phyloP scores from a whole-genome alignment of 1,139 yeast species.

The Arxiozyma telluris region DNA sequence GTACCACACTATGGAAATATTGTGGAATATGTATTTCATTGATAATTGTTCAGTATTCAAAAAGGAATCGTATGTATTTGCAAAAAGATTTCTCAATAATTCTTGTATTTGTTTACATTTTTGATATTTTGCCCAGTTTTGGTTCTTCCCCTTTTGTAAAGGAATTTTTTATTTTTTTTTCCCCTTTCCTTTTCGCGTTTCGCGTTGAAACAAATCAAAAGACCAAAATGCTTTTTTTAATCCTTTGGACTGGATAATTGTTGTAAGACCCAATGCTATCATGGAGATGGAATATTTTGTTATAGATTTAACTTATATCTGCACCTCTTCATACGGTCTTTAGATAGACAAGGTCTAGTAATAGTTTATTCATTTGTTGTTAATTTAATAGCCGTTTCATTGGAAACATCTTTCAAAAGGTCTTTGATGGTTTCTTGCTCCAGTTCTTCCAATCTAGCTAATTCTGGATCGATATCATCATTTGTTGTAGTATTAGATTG shows the following conservation, averaged over 20 bases:
- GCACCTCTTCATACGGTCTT: not conserved
- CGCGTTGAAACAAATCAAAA: not conserved
- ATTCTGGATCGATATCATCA: not conserved
- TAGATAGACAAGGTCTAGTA: not conserved
- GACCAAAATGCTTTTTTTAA: not conserved
- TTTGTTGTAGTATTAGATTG: not conserved
- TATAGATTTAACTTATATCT: not conserved
- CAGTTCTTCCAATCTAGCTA: not conserved
- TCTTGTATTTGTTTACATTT: not conserved
- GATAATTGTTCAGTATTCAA: no score
- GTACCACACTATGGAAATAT: not conserved
- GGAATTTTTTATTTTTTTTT: no score
- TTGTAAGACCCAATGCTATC: not conserved
- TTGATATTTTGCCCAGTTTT: not conserved
- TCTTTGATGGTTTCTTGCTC: conserved; percentile 2
- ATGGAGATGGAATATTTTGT: not conserved
- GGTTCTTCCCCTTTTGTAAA: not conserved
- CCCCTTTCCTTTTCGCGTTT: not conserved
- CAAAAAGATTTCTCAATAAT: not conserved
- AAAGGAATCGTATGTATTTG: not conserved
- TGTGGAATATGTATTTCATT: not conserved
- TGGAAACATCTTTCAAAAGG: conserved; percentile 1
- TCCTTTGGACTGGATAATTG: not conserved
- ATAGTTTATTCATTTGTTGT: not conserved
- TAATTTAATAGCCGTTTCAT: conserved; percentile 1